Evolutionary conservation across 192 early-diverging fungal species (phyloP).

Genomic region (Umbelopsis isabellina): DNA sequence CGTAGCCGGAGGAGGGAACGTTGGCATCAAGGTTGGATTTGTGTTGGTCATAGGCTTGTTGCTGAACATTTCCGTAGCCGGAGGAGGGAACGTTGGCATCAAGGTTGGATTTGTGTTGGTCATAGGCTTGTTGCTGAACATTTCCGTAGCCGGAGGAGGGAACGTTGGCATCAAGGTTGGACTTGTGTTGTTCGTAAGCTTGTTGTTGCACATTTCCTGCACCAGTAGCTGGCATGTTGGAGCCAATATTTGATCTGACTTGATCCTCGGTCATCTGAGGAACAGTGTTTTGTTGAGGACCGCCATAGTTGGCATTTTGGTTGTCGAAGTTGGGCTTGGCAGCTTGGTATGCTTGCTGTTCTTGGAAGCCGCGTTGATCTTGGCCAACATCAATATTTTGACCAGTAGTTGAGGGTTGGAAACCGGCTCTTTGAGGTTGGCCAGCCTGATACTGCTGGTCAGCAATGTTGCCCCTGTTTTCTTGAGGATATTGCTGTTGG

Average conservation of each 20-base stretch:
- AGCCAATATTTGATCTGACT: too few relatives aligned
- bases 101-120: background rate
- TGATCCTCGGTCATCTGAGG: background rate
- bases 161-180: background rate
- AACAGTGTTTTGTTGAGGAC: background rate
- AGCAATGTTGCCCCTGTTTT: background rate
- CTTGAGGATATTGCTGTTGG: background rate
- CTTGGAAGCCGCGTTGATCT: conserved; percentile 14
- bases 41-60: background rate
- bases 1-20: background rate
- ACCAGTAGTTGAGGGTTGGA: background rate
- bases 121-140: background rate
- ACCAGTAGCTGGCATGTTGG: background rate
- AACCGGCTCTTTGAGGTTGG: conserved; percentile 6
- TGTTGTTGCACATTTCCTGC: background rate
- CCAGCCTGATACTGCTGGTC: background rate
- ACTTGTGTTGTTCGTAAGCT: background rate
- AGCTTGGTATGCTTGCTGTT: background rate
- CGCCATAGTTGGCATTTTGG: background rate
- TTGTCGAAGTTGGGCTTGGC: background rate
- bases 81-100: too few relatives aligned
- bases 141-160: background rate
- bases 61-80: background rate
- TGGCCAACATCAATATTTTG: conserved; percentile 7
- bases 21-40: background rate